Evolutionary conservation across 306 rosid genomes (phyloP).

Genomic region (Cucurbita argyrosperma): DNA sequence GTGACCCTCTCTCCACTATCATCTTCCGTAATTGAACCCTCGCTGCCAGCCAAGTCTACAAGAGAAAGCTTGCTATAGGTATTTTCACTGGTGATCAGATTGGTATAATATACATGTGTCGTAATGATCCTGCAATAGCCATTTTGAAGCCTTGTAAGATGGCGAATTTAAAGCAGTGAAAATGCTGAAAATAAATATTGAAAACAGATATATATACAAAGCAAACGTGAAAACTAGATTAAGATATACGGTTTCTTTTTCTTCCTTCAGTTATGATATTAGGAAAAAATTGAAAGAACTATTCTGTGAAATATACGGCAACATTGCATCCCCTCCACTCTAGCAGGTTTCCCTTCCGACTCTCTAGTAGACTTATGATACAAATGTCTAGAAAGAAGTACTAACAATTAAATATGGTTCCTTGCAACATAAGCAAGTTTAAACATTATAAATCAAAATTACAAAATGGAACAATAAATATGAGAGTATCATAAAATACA

Average conservation of each 20-base stretch:
- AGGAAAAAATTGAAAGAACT: not conserved
- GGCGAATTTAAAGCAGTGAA: not conserved
- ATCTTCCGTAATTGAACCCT: slow-evolving; percentile 75
- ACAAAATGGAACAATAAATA: not conserved
- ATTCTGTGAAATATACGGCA: not conserved
- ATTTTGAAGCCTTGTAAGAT: slow-evolving; percentile 14
- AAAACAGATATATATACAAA: not conserved
- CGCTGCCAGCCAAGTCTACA: slow-evolving; percentile 96
- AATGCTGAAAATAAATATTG: not conserved
- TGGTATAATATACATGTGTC: slow-evolving; percentile 53
- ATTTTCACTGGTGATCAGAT: slow-evolving; percentile 61
- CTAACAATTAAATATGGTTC: not conserved
- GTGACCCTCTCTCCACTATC: slow-evolving; percentile 81
- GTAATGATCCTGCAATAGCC: slow-evolving; percentile 58
- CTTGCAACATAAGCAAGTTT: not conserved
- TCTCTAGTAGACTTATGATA: not conserved
- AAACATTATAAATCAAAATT: not conserved
- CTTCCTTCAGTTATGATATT: not conserved
- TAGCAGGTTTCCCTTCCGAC: not conserved
- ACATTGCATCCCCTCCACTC: not conserved
- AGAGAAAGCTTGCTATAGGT: slow-evolving; percentile 80
- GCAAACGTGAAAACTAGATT: not conserved
- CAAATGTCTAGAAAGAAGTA: not conserved
- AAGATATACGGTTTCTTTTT: not conserved
- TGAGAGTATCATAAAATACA: not conserved